Base-by-base conservation (phyloP, 306 rosid genomes). In the Styphnolobium japonicum region DNA sequence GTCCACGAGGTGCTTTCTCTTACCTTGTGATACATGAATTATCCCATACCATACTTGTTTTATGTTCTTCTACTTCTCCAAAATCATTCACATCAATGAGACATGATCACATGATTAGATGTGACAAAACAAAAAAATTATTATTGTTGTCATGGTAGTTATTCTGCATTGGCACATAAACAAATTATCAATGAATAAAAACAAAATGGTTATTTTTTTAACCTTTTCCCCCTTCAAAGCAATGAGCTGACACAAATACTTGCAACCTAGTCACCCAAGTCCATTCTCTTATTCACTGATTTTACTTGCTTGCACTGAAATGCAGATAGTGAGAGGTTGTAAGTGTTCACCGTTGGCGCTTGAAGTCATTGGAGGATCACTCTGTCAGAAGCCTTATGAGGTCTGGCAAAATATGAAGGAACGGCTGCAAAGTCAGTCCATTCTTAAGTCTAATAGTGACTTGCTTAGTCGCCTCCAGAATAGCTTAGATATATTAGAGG, bases 301-400 rank as follows among this genome's bases (percentile, higher is more conserved):
- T 77, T 77, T 45, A 10, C 11, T 27, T 49, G 40, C 23, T 31
- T 80, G 3, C 56, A 48, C 51, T 78, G 63, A 75, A 74, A 55
- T 76, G 73, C 94, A 92, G 97, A 84, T 84, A 34, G 89, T 90
- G 71, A 77, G 33, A 56, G 80, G 73, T 75, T 88, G 92, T 12
- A 85, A 81, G 85, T 91, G 90, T 67, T 82, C 83, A 14, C 94
- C 96, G 0, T 76, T 93, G 76, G 90, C 86, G 0, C 88, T 89
- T 67, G 74, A 81, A 73, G 86, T 86, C 73, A 82, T 77, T 33
- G 95, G 88, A 1, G 53, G 83, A 57, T 80, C 93, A 31, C 92
- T 94, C 23, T 48, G 90, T 6, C 18, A 76, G 62, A 42, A 81
- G 71, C 75, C 89, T 25, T 51, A 31, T 70, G 88, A 57, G 52